Conservation (phyloP, 139 green algal species). For the Micromonas pusilla region DNA sequence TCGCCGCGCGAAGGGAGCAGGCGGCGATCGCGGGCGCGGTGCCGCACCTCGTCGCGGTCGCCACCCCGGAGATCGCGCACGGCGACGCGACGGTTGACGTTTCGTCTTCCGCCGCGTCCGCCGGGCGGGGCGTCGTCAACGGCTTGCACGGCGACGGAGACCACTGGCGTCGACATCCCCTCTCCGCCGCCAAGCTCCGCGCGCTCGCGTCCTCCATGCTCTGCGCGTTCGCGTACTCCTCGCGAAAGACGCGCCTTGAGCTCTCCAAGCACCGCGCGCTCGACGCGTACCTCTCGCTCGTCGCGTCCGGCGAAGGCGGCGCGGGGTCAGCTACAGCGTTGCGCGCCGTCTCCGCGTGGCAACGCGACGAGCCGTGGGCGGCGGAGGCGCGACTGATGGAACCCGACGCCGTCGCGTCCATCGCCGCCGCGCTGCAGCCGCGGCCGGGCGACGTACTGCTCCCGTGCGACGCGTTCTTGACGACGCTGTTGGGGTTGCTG, state of each 20-base stretch:
- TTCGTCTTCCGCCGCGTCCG: too few relatives aligned
- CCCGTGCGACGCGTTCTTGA: constrained; percentile 28
- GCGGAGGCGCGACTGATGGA: constrained; percentile 34
- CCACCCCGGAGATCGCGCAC: neutral
- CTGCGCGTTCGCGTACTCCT: constrained; percentile 36
- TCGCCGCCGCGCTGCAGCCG: neutral
- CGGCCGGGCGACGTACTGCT: neutral
- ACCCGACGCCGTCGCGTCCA: constrained; percentile 6
- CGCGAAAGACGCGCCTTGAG: constrained; percentile 26
- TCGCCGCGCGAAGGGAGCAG: constrained; percentile 37
- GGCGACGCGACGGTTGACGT: too few relatives aligned
- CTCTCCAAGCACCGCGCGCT: constrained; percentile 33
- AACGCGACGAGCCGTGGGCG: constrained; percentile 36
- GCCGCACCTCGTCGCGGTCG: constrained; percentile 26
- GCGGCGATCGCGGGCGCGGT: constrained; percentile 36
- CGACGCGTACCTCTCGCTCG: constrained; percentile 37
- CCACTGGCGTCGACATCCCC: too few relatives aligned
- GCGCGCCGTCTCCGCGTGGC: constrained; percentile 28
- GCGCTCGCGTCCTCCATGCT: constrained; percentile 39
- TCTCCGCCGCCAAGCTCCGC: too few relatives aligned
- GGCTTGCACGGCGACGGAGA: too few relatives aligned
- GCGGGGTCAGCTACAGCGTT: constrained; percentile 20
- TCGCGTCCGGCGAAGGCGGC: constrained; percentile 20
- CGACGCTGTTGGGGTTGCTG: constrained; percentile 35
- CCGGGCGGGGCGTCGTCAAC: too few relatives aligned